A percentile compares a stretch with the other conserved stretches of the same genome.
phyloP scores from a whole-genome alignment of 192 early-diverging fungal species.

The Lobulomyces angularis region DNA sequence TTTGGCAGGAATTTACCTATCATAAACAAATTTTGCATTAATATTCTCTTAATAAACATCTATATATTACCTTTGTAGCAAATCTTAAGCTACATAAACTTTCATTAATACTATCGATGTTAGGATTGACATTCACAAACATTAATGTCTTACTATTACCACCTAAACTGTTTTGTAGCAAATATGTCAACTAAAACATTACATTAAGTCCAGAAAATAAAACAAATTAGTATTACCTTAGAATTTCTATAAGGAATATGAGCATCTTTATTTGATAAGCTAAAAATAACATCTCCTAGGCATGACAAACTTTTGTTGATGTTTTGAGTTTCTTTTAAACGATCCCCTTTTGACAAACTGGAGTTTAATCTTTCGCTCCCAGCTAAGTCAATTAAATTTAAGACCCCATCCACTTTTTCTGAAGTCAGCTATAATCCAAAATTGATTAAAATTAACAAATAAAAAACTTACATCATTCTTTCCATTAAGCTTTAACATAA shows the following conservation, averaged over 20 bases:
- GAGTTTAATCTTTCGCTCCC: constrained; percentile 78
- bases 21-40: neutral
- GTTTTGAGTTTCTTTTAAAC: constrained; percentile 84
- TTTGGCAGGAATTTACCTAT: constrained; percentile 68
- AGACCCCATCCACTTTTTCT: constrained; percentile 56
- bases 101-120: constrained; percentile 64
- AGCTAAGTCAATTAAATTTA: constrained; percentile 91
- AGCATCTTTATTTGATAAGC: constrained; percentile 59
- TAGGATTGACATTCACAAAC: constrained; percentile 95
- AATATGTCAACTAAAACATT: constrained; percentile 45
- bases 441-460: too few relatives aligned
- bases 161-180: constrained; percentile 59
- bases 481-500: constrained; percentile 70
- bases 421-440: constrained; percentile 61
- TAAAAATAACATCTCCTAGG: constrained; percentile 82
- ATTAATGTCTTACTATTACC: constrained; percentile 96
- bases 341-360: constrained; percentile 75
- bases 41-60: neutral
- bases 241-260: constrained; percentile 94
- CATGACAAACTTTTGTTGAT: constrained; percentile 90
- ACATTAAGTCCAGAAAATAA: constrained; percentile 38
- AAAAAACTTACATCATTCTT: too few relatives aligned
- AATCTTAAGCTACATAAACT: constrained; percentile 85
- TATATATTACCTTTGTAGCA: constrained; percentile 65
- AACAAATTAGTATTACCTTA: constrained; percentile 65